Evolutionary conservation across 2,329 filamentous ascomycete species (phyloP).

Genomic region (Macrophomina phaseolina): DNA sequence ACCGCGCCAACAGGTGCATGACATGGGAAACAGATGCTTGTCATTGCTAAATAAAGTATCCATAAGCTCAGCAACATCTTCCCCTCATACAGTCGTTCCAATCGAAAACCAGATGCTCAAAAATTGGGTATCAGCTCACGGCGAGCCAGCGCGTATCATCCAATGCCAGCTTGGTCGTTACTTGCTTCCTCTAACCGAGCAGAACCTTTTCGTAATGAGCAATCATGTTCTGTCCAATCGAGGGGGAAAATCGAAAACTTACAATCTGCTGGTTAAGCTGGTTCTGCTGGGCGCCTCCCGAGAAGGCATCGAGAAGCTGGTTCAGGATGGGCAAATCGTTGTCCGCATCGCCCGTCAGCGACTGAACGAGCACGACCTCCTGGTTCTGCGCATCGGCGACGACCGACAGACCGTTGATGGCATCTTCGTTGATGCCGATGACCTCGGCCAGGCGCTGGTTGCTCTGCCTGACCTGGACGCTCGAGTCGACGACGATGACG

Average conservation of each 20-base stretch:
- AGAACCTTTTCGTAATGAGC: neutral
- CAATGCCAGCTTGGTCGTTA: neutral
- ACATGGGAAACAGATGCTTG: no score
- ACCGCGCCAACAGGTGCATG: no score
- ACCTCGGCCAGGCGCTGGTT: conserved; percentile 9
- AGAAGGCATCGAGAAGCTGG: conserved; percentile 13
- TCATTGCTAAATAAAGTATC: neutral
- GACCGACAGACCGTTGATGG: neutral
- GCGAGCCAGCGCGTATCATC: neutral
- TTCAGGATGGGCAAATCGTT: conserved; percentile 12
- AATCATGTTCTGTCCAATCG: neutral
- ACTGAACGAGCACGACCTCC: neutral
- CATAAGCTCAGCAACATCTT: neutral
- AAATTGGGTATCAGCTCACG: neutral
- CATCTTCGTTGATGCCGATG: neutral
- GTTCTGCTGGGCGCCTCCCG: conserved; percentile 1
- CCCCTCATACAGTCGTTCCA: neutral
- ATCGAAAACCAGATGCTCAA: neutral
- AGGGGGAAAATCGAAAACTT: neutral
- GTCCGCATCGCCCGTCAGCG: conserved; percentile 3
- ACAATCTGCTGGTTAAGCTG: conserved; percentile 16
- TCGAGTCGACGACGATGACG: conserved; percentile 9
- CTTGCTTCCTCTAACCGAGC: neutral
- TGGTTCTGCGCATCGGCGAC: conserved; percentile 2
- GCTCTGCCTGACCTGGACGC: conserved; percentile 3